Evolutionary conservation across 2,329 filamentous ascomycete species (phyloP).

Genomic region (Paecilomyces variotii): DNA sequence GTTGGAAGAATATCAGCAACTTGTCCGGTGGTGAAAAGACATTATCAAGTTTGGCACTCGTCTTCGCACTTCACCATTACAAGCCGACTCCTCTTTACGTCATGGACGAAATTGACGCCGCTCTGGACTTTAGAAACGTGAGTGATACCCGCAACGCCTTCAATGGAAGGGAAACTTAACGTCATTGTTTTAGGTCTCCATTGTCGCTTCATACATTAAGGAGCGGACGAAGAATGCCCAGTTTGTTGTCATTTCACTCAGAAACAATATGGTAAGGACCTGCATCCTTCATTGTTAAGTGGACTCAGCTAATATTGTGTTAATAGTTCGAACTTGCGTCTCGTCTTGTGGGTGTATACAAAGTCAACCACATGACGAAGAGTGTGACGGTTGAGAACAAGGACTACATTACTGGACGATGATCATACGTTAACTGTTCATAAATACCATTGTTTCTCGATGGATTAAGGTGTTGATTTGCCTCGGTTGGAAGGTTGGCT

Average conservation of each 20-base stretch:
- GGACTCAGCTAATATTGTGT: conserved; percentile 5
- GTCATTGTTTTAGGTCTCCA: conserved; percentile 61
- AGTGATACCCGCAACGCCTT: conserved; percentile 35
- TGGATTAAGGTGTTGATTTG: background rate
- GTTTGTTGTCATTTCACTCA: conserved; percentile 94
- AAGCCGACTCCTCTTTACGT: conserved; percentile 96
- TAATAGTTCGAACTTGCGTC: conserved; percentile 80
- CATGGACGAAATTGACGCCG: conserved; percentile 99
- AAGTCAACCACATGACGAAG: conserved; percentile 98
- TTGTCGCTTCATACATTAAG: conserved; percentile 98
- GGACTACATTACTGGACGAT: conserved; percentile 55
- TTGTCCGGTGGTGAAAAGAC: conserved; percentile 96
- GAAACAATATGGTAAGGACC: conserved; percentile 77
- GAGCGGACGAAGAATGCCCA: conserved; percentile 98
- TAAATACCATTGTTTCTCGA: background rate
- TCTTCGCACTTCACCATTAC: conserved; percentile 98
- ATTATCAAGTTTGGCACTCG: conserved; percentile 79
- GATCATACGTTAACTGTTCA: conserved; percentile 3
- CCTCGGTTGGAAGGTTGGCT: background rate
- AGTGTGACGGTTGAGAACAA: conserved; percentile 81
- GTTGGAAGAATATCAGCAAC: conserved; percentile 99
- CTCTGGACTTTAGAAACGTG: conserved; percentile 94
- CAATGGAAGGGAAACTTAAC: conserved; percentile 5
- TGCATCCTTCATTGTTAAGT: background rate
- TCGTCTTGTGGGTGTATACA: conserved; percentile 92